Evolutionary conservation across 1,139 yeast species (phyloP).

Genomic region (Kluyveromyces sp.): DNA sequence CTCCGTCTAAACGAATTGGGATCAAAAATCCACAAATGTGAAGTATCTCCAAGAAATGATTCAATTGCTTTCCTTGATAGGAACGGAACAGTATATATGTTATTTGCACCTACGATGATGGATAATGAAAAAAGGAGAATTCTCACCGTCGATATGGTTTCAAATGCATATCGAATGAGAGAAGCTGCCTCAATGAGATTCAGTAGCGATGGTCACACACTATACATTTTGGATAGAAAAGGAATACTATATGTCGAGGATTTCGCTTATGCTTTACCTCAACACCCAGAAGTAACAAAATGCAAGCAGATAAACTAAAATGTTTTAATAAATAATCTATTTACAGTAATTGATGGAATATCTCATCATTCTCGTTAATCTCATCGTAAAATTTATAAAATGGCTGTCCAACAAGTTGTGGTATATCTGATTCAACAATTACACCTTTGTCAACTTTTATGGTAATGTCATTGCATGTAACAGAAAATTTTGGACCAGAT

Average conservation of each 20-base stretch:
- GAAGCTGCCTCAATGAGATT: conserved; percentile 74
- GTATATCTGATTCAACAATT: conserved; percentile 14
- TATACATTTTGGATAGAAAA: conserved; percentile 70
- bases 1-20: conserved; percentile 75
- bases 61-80: conserved; percentile 74
- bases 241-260: conserved; percentile 75
- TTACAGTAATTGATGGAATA: background rate
- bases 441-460: conserved; percentile 25
- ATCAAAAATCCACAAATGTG: conserved; percentile 60
- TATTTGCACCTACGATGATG: conserved; percentile 53
- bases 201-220: conserved; percentile 72
- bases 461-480: conserved; percentile 14
- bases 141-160: conserved; percentile 68
- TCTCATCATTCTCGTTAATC: background rate
- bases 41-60: conserved; percentile 80
- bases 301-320: conserved; percentile 48
- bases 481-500: conserved; percentile 25
- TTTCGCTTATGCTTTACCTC: conserved; percentile 79
- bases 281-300: conserved; percentile 68
- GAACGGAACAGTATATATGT: conserved; percentile 65
- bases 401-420: conserved; percentile 27
- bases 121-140: conserved; percentile 50
- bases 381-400: conserved; percentile 48
- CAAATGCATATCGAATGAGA: conserved; percentile 57
- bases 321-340: background rate